Evolutionary conservation across 2,329 filamentous ascomycete genomes (phyloP), one percentile per base, ranked within the genome.

Genomic region (Verticillium isaacii): DNA sequence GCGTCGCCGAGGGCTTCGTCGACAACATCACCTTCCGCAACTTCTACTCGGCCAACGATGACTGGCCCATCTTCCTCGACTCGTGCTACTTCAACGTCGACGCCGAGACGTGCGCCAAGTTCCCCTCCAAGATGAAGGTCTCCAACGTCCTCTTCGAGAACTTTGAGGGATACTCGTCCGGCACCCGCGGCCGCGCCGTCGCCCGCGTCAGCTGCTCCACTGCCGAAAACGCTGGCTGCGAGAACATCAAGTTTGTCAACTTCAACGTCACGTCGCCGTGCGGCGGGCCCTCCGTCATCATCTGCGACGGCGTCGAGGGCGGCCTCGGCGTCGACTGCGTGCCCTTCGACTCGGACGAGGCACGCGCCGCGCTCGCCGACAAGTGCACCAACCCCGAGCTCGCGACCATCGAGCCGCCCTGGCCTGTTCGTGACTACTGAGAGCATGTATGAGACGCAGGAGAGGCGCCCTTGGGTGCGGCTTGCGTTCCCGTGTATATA

Each of bases 21-120:
- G 77, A 78, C 64, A 89, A 89, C 73, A 77, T 88, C 64, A 87
- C 85, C 2, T 88, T 84, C 71, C 80, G 86, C 62, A 79, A 78
- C 63, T 83, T 87, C 75, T 67, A 68, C 23, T 77, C 87, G 63
- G 73, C 78, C 32, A 87, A 88, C 64, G 83, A 85, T 67, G 86
- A 89, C 71, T 87, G 85, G 66, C 83, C 83, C 6, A 84, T 88
- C 64, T 82, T 86, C 66, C 77, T 88, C 63, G 73, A 72, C 55
- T 72, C 74, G 65, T 75, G 73, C 66, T 74, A 74, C 62, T 72
- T 72, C 9, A 85, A 88, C 73, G 82, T 77, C 63, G 87, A 89
- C 67, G 68, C 83, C 58, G 87, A 84, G 3, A 77, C 87, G 19
- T 89, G 86, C 74, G 79, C 82, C 55, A 67, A 83, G 71, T 84